Evolutionary conservation across 1,139 yeast species (phyloP), one percentile per base, ranked within the genome.

Genomic region (Pichia sp.): DNA sequence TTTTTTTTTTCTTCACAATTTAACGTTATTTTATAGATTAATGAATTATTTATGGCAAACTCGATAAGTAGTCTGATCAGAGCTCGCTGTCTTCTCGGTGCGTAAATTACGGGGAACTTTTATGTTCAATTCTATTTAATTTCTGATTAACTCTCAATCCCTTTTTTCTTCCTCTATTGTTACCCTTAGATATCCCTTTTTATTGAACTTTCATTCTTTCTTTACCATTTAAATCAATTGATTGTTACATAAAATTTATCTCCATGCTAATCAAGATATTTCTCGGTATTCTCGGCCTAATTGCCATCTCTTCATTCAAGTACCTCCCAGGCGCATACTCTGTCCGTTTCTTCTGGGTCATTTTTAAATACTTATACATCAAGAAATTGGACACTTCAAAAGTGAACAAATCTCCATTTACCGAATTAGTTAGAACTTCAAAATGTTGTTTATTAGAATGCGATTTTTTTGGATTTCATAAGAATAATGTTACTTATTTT

Each of bases 401-500:
- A 19, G 13, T 30, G 7, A 26, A 27, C 13, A 22, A 38, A 16
- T 37, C 43, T 1, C 42, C 50, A 13, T 52, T 47, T 25, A 36
- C 19, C 7, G 25, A 34, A 13, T 36, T 34, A 3, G 56, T 62
- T 6, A 69, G 72, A 53, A 50, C 61, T 14, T 72, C 87, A 0
- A 78, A 78, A 49, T 86, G 84, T 26, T 80, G 91, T 1, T 78
- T 85, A 8, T 64, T 84, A 55, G 96, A 89, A 59, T 76, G 86
- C 54, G 97, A 89, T 61, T 73, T 84, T 68, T 86, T 86, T 56
- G 58, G 58, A 3, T 56, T 87, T 41, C 97, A 89, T 66, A 89
- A 89, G 64, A 78, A 83, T 46, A 89, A 89, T 60, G 77, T 89
- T 16, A 83, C 96, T 1, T 89, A 88, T 61, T 83, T 84, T 55